Evolutionary conservation across 2,329 filamentous ascomycete species (phyloP).

Genomic region (Didymella pinodella): DNA sequence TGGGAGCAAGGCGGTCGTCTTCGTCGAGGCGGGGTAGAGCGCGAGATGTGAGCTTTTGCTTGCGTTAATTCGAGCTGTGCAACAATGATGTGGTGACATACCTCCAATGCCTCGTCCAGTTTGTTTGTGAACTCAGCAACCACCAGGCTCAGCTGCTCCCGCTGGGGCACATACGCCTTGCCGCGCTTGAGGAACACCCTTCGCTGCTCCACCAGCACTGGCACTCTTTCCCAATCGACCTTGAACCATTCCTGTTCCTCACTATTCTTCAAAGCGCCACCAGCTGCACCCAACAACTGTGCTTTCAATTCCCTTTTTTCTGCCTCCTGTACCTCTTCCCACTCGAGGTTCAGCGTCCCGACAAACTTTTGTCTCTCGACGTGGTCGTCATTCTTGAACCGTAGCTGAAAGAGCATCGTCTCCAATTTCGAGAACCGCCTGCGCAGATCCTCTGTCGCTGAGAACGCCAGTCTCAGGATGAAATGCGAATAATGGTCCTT

Average conservation of each 20-base stretch:
- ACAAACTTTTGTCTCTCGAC: conserved; percentile 80
- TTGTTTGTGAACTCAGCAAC: conserved; percentile 82
- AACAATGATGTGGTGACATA: conserved; percentile 50
- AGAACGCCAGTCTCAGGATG: conserved; percentile 91
- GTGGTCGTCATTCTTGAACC: conserved; percentile 78
- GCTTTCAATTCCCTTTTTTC: conserved; percentile 75
- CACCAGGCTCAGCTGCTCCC: conserved; percentile 89
- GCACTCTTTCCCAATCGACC: conserved; percentile 92
- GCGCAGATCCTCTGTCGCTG: conserved; percentile 87
- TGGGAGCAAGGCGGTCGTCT: conserved; percentile 85
- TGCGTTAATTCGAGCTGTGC: conserved; percentile 11
- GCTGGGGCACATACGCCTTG: conserved; percentile 88
- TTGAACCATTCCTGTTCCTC: conserved; percentile 95
- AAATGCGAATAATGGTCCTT: conserved; percentile 99
- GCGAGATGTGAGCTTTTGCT: conserved; percentile 77
- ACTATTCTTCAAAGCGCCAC: conserved; percentile 60
- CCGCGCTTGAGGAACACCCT: conserved; percentile 79
- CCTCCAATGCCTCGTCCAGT: conserved; percentile 84
- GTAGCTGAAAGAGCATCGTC: conserved; percentile 84
- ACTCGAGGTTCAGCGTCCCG: conserved; percentile 77
- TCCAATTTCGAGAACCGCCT: conserved; percentile 87
- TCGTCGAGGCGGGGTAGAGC: conserved; percentile 92
- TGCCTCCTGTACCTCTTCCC: conserved; percentile 80
- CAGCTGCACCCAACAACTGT: conserved; percentile 61
- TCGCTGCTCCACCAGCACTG: conserved; percentile 83